Base-by-base conservation (phyloP, 1,284 basidiomycete species). In the Rhizopogon parksii region DNA sequence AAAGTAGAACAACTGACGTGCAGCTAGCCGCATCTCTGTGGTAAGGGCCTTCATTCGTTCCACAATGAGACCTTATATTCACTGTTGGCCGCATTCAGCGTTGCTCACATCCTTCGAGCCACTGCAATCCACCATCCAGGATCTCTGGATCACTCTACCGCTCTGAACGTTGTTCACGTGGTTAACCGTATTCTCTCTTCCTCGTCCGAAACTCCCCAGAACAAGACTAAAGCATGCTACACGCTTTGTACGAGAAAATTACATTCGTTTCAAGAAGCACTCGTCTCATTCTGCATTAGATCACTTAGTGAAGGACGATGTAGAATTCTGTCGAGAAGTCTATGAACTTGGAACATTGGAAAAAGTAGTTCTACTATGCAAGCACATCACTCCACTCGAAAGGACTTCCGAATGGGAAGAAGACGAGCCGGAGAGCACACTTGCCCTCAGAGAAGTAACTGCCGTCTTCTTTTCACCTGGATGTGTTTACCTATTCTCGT, bases 271-370 rank as follows among this genome's bases (percentile, higher is more conserved):
- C 30, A 30, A 14, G 35, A 30, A 14, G 35, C 11, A 11, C 36
- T n/a, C 8, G 1, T 42, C 14, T 40, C 32, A 50, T 19, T 48
- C 12, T 19, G 49, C 17, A 36, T 12, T 58, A 92, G 91, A 82
- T 47, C 71, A 82, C 48, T 74, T 94, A 0, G 80, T 90, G 0
- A 72, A 75, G 6, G 90, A 93, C 59, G 79, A 91, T 58, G 71
- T 75, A 1, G 70, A 76, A 0, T 71, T 91, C 0, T 86, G 86
- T 57, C 71, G 79, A 46, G 70, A 76, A 2, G 85, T 85, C 0
- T 79, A 73, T 46, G 80, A 86, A 34, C 77, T 79, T n/a, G 82
- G 83, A 0, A 77, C 77, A 8, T 62, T 85, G 0, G 64, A 69
- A 4, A 76, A 73, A 39, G 64, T 87, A 2, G 74, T 73, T 0